Conservation (phyloP, 495 filamentous ascomycete genomes). For the Neurospora tetraspora region DNA sequence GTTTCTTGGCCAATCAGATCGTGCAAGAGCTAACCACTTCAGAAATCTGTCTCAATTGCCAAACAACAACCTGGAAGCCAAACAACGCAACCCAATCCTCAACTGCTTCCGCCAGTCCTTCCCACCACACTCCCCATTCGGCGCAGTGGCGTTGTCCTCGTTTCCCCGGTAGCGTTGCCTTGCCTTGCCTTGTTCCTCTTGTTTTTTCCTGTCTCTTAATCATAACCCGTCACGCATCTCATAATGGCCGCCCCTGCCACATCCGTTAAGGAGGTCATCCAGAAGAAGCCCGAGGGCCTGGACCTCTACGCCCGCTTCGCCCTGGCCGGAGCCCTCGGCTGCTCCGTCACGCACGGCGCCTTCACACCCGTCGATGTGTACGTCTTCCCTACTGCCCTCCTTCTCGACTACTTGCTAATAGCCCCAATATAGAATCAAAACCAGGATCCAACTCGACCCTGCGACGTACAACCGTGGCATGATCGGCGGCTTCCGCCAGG, state of each 20-base stretch:
- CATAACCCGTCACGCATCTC: not conserved
- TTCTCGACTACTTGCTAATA: conserved; percentile 7
- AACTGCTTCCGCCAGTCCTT: not conserved
- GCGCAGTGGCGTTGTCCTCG: not conserved
- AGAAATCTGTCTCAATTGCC: not conserved
- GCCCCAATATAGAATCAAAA: conserved; percentile 51
- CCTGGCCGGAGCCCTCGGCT: conserved; percentile 75
- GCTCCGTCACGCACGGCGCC: conserved; percentile 72
- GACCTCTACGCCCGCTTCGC: conserved; percentile 49
- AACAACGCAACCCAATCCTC: too few species aligned
- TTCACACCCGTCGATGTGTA: conserved; percentile 85
- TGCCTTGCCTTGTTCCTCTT: not conserved
- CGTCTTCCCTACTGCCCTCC: conserved; percentile 28
- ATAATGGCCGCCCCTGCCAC: not conserved
- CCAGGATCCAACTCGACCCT: conserved; percentile 65
- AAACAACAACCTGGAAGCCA: not conserved
- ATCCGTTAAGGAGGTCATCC: not conserved
- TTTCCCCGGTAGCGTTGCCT: not conserved
- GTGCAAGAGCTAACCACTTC: not conserved
- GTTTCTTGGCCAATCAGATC: not conserved
- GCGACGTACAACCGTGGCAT: conserved; percentile 59
- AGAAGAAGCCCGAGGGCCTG: not conserved
- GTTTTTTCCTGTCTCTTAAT: not conserved
- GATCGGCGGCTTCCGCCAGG: conserved; percentile 59
- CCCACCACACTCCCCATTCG: not conserved